These are phyloP conservation scores for Aspergillus sp. DNA, from an alignment of 2,329 filamentous ascomycete genomes.

Conservation along the genomic window DNA sequence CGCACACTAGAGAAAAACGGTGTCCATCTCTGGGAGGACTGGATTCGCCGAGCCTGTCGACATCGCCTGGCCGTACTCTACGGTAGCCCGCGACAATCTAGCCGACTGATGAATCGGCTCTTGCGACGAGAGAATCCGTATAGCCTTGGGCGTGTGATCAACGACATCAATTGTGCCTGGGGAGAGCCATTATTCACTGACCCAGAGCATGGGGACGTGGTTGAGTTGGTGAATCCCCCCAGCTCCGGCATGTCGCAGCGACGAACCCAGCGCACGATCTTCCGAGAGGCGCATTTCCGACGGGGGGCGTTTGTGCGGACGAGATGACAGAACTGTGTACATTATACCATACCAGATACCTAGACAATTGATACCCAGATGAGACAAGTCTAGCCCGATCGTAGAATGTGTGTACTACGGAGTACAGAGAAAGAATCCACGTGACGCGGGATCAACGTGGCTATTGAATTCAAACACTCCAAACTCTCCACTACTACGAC, in stretches of 20 bases:
- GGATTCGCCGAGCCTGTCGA: constrained; percentile 32
- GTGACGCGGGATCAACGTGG: background rate
- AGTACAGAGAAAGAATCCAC: background rate
- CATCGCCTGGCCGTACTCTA: constrained; percentile 38
- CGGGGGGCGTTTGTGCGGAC: background rate
- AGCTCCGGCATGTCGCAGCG: constrained; percentile 11
- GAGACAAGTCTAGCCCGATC: no score
- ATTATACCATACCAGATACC: no score
- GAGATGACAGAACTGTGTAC: background rate
- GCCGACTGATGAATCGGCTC: constrained; percentile 32
- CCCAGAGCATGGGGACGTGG: constrained; percentile 17
- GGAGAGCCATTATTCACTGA: constrained; percentile 29
- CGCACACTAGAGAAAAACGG: constrained; percentile 36
- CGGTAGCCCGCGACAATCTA: constrained; percentile 28
- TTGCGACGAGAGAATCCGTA: constrained; percentile 38
- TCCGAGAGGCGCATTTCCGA: background rate
- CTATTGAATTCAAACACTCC: constrained; percentile 1
- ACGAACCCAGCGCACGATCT: constrained; percentile 2
- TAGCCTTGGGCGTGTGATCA: constrained; percentile 25
- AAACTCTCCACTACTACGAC: background rate
- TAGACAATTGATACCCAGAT: no score
- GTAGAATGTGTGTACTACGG: no score
- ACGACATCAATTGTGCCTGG: constrained; percentile 35
- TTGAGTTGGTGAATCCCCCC: constrained; percentile 23
- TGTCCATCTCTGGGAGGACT: constrained; percentile 27